A percentile compares a stretch with the other conserved stretches of the same genome.
Conservation (phyloP, 352 stramenopile genomes). For the Phytophthora kernoviae region DNA sequence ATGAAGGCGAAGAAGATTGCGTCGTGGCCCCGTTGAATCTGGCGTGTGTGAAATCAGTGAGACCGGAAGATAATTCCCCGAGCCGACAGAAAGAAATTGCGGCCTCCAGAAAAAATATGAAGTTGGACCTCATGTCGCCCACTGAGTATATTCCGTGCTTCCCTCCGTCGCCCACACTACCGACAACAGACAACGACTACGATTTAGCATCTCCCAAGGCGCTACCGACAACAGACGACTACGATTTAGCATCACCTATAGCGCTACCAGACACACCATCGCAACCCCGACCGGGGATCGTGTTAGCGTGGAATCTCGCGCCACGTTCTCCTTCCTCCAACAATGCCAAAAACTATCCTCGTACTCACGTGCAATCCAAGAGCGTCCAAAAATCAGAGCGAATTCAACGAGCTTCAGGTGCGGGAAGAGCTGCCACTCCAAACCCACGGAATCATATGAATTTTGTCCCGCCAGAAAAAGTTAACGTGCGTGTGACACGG, state of each 20-base stretch:
- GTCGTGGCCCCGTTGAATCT: neutral
- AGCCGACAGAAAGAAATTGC: slow-evolving; percentile 1
- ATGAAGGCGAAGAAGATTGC: slow-evolving; percentile 25
- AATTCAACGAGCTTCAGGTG: slow-evolving; percentile 7
- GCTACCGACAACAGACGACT: slow-evolving; percentile 48
- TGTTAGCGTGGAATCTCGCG: slow-evolving; percentile 29
- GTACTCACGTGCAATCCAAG: slow-evolving; percentile 14
- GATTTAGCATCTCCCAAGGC: slow-evolving; percentile 70
- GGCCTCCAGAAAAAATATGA: slow-evolving; percentile 14
- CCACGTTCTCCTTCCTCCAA: slow-evolving; percentile 27
- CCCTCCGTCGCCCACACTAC: slow-evolving; percentile 36
- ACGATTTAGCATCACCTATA: slow-evolving; percentile 71
- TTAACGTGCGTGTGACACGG: slow-evolving; percentile 17
- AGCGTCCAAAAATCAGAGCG: slow-evolving; percentile 31
- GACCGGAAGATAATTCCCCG: slow-evolving; percentile 32
- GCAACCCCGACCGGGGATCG: slow-evolving; percentile 13
- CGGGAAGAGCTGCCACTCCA: slow-evolving; percentile 25
- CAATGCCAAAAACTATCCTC: slow-evolving; percentile 15
- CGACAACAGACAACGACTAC: slow-evolving; percentile 50
- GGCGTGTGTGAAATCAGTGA: neutral
- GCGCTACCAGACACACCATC: slow-evolving; percentile 52
- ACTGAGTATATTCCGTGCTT: slow-evolving; percentile 46
- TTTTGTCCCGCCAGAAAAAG: slow-evolving; percentile 12
- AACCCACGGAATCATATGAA: slow-evolving; percentile 25
- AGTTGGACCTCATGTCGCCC: slow-evolving; percentile 47